Base-by-base conservation (phyloP, 345 rosid species). In the Trapa incisa region DNA sequence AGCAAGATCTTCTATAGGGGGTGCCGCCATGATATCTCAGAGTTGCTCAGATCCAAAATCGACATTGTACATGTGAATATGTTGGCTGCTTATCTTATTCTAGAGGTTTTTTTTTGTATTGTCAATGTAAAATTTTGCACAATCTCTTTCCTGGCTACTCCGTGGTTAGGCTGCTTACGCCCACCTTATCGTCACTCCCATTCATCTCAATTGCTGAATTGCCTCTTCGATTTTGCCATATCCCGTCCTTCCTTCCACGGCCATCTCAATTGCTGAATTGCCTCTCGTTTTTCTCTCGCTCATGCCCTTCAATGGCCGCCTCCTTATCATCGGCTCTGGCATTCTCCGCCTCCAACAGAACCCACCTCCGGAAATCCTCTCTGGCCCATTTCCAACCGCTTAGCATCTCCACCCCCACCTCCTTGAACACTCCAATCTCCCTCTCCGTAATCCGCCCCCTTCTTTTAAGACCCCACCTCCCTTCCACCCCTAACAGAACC, bases 281-380 rank as follows among this genome's bases (percentile, higher is more conserved):
- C 29, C 17, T 52, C 45, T 14, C 9, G 43, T 38, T 47, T 64
- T 33, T 57, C 35, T 38, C 7, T 41, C 43, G 43, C 43, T 41
- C 43, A 38, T 16, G 13, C 65, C 52, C 60, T 33, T 48, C 77
- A 56, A 87, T 86, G 94, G 83, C 86, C 57, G 79, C 87, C 62
- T 75, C 78, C 17, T 61, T 74, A 36, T 70, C 72, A 65, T 61
- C 79, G 33, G 68, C 71, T 76, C 77, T 47, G 67, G 70, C 64
- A 67, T 16, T 64, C 70, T 64, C 66, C 68, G 64, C 66, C 39
- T 22, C 54, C 43, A 56, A 41, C 72, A 65, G 32, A 48, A 29
- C 52, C 67, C 67, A 65, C 75, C 66, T 53, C 77, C 36, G 47
- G 32, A 60, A 9, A 68, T 45, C 37, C 22, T 2, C 38, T 32